phyloP scores from a whole-genome alignment of 2,329 filamentous ascomycete genomes.

The Colletotrichum phormii region DNA sequence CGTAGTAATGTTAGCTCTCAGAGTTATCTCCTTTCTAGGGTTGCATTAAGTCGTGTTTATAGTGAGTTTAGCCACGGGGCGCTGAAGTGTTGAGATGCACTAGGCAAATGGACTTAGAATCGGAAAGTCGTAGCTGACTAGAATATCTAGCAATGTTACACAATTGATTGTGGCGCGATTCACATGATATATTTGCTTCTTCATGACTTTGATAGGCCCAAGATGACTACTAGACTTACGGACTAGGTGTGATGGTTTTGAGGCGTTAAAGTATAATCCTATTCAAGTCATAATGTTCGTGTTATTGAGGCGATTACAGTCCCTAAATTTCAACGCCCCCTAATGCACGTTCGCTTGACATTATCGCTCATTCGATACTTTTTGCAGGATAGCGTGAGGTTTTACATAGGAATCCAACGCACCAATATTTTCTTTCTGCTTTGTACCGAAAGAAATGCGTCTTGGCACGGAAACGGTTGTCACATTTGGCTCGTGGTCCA shows the following conservation, averaged over 20 bases:
- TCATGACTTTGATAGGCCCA: background rate
- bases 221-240: background rate
- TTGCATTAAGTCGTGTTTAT: background rate
- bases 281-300: background rate
- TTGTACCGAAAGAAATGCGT: too few species aligned
- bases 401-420: background rate
- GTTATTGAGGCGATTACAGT: background rate
- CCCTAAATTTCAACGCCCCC: background rate
- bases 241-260: background rate
- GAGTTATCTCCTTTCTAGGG: background rate
- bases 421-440: background rate
- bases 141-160: background rate
- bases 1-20: background rate
- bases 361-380: background rate
- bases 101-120: background rate
- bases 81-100: background rate
- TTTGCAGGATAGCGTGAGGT: background rate
- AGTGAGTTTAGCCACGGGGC: background rate
- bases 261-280: background rate
- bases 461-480: too few species aligned
- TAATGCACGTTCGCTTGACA: background rate
- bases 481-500: too few species aligned
- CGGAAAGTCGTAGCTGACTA: background rate
- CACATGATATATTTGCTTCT: background rate
- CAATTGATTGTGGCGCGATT: background rate